A percentile compares a stretch with the other conserved stretches of the same genome.
phyloP scores from a whole-genome alignment of 345 rosid species.

The Citrus sp. region DNA sequence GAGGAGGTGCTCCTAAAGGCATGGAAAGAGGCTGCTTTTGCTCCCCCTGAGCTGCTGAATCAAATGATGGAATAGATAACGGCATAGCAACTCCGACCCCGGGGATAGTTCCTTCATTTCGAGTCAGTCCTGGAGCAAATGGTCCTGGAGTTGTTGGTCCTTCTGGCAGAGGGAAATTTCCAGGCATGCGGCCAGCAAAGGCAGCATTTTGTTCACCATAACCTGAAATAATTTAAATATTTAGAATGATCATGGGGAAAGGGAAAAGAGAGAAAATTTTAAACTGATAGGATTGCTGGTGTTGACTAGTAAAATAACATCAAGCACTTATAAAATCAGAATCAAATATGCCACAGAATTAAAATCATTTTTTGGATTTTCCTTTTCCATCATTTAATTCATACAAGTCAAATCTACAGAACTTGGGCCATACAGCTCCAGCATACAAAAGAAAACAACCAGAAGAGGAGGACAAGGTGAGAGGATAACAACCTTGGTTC shows the following conservation, averaged over 20 bases:
- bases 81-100: slow-evolving; percentile 94
- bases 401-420: not conserved
- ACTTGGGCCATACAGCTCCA: not conserved
- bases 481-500: slow-evolving; percentile 56
- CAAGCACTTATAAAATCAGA: not conserved
- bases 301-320: not conserved
- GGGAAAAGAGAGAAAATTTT: not conserved
- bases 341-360: not conserved
- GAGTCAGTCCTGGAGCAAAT: slow-evolving; percentile 67
- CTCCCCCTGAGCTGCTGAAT: slow-evolving; percentile 76
- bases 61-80: slow-evolving; percentile 78
- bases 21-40: slow-evolving; percentile 67
- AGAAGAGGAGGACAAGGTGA: not conserved
- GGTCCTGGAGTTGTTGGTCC: slow-evolving; percentile 79
- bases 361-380: not conserved
- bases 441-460: not conserved
- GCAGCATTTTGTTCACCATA: slow-evolving; percentile 77
- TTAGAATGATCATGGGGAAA: not conserved
- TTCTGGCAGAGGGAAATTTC: slow-evolving; percentile 65
- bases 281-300: not conserved
- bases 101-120: slow-evolving; percentile 95
- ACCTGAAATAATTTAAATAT: slow-evolving; percentile 36
- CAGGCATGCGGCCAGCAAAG: slow-evolving; percentile 71
- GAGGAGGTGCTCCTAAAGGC: slow-evolving; percentile 85
- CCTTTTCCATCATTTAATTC: not conserved